Evolutionary conservation across 345 rosid species (phyloP).

Genomic region (Citrus glauca): DNA sequence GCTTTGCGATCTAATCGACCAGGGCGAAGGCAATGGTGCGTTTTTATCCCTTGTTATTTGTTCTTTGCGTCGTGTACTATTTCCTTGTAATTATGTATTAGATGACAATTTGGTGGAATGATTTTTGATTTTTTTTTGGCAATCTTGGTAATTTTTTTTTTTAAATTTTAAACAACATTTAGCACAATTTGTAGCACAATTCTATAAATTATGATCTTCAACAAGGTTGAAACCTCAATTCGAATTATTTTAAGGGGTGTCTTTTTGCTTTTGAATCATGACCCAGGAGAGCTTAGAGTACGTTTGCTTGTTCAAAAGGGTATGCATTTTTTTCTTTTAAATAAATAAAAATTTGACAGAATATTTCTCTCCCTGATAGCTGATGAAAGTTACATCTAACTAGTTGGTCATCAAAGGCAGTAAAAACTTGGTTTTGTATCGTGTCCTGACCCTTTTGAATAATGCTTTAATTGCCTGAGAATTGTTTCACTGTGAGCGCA

Average conservation of each 20-base stretch:
- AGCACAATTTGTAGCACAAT: neutral
- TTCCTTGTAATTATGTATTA: neutral
- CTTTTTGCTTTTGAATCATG: neutral
- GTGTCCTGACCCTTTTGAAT: neutral
- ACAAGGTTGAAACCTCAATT: neutral
- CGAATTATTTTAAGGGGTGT: neutral
- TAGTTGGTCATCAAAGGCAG: neutral
- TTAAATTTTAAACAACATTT: neutral
- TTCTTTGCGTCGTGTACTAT: neutral
- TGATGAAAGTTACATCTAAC: neutral
- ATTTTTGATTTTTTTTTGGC: neutral
- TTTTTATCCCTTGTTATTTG: neutral
- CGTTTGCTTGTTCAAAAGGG: neutral
- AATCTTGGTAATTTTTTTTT: too few species aligned
- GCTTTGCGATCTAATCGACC: constrained; percentile 10
- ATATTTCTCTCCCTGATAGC: neutral
- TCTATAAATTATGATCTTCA: neutral
- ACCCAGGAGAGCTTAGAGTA: neutral
- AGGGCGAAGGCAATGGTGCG: constrained; percentile 18
- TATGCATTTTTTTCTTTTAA: neutral
- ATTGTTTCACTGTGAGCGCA: neutral
- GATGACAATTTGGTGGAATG: neutral
- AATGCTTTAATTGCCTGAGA: neutral
- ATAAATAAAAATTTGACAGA: neutral
- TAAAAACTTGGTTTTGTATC: neutral